These are phyloP conservation scores for Pythium grandisporangium DNA, from an alignment of 352 stramenopile genomes.

Conservation along the genomic window DNA sequence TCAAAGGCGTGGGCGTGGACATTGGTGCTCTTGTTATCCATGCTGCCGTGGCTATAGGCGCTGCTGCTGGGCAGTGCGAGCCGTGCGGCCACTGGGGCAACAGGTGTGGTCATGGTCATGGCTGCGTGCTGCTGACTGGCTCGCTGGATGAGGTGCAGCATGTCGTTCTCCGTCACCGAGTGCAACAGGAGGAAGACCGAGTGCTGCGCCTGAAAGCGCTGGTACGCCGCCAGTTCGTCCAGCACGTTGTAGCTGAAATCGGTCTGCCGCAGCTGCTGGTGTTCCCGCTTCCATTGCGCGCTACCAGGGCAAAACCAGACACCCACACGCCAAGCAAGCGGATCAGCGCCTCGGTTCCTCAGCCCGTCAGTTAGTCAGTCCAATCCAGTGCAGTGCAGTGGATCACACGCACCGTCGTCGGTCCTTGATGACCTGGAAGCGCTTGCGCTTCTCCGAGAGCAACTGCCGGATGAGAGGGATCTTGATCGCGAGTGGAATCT, in stretches of 20 bases:
- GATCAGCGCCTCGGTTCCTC: too few relatives aligned
- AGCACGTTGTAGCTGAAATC: conserved; percentile 66
- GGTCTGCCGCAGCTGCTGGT: conserved; percentile 38
- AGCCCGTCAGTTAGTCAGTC: too few relatives aligned
- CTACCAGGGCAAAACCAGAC: conserved; percentile 11
- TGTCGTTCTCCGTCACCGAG: conserved; percentile 49
- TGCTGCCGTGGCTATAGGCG: too few relatives aligned
- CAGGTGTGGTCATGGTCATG: conserved; percentile 1
- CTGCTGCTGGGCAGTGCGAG: too few relatives aligned
- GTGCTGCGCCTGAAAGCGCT: conserved; percentile 52
- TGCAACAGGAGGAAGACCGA: conserved; percentile 58
- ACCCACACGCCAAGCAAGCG: too few relatives aligned
- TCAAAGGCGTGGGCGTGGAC: too few relatives aligned
- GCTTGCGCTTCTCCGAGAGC: conserved; percentile 48
- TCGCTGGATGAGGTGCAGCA: conserved; percentile 36
- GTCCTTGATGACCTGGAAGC: conserved; percentile 31
- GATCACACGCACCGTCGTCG: conserved; percentile 19
- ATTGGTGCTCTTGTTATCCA: conserved; percentile 1
- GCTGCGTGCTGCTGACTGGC: conserved; percentile 19
- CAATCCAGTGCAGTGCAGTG: too few relatives aligned
- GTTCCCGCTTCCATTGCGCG: conserved; percentile 31
- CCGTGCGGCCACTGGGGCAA: neutral
- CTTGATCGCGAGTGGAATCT: conserved; percentile 45
- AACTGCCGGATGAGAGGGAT: conserved; percentile 38
- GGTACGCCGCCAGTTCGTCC: conserved; percentile 50